Base-by-base conservation (phyloP, 345 rosid genomes). In the Pugionium cornutum region DNA sequence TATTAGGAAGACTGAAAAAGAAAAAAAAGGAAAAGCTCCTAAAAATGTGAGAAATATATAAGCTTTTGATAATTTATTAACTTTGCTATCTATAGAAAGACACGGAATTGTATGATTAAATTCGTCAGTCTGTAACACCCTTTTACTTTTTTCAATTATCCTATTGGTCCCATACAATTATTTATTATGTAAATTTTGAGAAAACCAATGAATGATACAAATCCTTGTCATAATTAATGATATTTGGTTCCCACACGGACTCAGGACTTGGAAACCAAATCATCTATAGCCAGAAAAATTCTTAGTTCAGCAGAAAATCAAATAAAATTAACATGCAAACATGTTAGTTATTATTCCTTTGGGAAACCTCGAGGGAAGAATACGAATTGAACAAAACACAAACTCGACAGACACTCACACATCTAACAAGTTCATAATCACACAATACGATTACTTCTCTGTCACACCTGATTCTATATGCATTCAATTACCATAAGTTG, bases 71-170 rank as follows among this genome's bases (percentile, higher is more conserved):
- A 53, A 66, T 29, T 66, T 61, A 2, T 39, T n/a, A 53, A 73
- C 62, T 66, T 51, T 66, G 28, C 72, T 53, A 73, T 49, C 64
- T 63, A 62, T 53, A 50, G 70, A 67, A 63, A 40, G 73, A 73
- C 72, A 67, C 77, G 68, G 77, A 73, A 73, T 67, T 61, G 58
- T 53, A 73, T 73, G 77, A 67, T 73, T 52, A 73, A 60, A 53
- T 46, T 67, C 47, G 34, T 73, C 53, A 46, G 58, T 60, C 72
- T 36, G 63, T 66, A 49, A 73, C 51, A 46, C 52, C 32, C 62
- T 53, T 67, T 73, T 67, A 60, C 73, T 66, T 73, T 53, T 57
- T 36, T 26, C 44, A 48, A 31, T 54, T 61, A 66, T 73, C 72
- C 67, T 53, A 55, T 67, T 61, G 72, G 67, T 66, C 63, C 63